A percentile compares a stretch with the other conserved stretches of the same genome.
Evolutionary conservation across 805 yeast species (phyloP).

Genomic region (Cyberlindnera subsufficiens): DNA sequence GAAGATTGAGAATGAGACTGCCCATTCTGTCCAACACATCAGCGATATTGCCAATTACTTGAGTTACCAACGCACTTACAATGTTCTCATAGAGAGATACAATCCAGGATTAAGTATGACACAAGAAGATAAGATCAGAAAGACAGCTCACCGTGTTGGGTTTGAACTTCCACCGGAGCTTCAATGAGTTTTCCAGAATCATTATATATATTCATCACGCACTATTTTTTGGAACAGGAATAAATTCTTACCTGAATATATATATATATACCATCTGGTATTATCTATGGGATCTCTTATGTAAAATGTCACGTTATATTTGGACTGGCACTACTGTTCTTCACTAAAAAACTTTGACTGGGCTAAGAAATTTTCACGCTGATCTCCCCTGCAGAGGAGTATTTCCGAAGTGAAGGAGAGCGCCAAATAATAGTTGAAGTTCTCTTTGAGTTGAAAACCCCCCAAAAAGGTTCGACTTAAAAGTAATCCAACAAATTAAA

Average conservation of each 20-base stretch:
- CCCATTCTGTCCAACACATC: conserved; percentile 33
- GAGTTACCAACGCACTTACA: conserved; percentile 68
- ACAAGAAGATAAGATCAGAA: conserved; percentile 70
- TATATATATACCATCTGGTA: too few species aligned
- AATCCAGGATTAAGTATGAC: conserved; percentile 77
- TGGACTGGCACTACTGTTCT: too few species aligned
- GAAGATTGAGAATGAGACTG: conserved; percentile 9
- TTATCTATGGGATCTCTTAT: too few species aligned
- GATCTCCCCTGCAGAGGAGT: too few species aligned
- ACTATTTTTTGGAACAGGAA: not conserved
- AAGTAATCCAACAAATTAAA: too few species aligned
- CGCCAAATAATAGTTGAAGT: too few species aligned
- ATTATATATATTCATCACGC: not conserved
- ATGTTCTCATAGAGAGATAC: conserved; percentile 75
- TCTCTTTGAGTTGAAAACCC: too few species aligned
- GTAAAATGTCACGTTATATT: too few species aligned
- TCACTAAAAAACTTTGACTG: too few species aligned
- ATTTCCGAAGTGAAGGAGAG: too few species aligned
- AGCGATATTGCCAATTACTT: conserved; percentile 59
- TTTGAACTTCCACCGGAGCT: conserved; percentile 48
- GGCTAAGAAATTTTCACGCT: too few species aligned
- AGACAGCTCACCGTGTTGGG: conserved; percentile 88
- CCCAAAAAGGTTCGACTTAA: too few species aligned
- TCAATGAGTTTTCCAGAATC: not conserved
- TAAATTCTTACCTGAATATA: not conserved